Evolutionary conservation across 495 filamentous ascomycete species (phyloP).

Genomic region (Lophiostoma macrostomum): DNA sequence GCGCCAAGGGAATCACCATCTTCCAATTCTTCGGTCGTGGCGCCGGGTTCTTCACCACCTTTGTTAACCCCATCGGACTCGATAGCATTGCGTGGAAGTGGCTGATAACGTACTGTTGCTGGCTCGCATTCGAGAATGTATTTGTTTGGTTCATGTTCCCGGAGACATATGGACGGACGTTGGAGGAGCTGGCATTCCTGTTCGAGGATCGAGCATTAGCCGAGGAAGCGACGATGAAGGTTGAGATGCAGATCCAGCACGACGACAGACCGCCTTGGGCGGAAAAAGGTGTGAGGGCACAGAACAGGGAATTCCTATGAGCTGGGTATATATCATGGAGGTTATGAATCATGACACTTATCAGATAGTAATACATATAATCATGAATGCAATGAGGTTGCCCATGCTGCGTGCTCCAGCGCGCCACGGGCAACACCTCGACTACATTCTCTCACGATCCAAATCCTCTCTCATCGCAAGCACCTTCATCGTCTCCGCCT

Average conservation of each 20-base stretch:
- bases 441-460: too few species aligned
- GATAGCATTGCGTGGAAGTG: conserved; percentile 60
- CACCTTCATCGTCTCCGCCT: too few species aligned
- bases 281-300: too few species aligned
- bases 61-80: conserved; percentile 63
- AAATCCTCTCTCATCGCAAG: too few species aligned
- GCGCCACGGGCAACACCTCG: too few species aligned
- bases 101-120: conserved; percentile 61
- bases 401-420: too few species aligned
- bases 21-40: conserved; percentile 61
- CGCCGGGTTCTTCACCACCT: conserved; percentile 57
- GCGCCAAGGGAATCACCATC: conserved; percentile 59
- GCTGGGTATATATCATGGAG: too few species aligned
- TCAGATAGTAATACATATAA: too few species aligned
- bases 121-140: conserved; percentile 54
- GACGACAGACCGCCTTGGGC: conserved; percentile 14
- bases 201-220: conserved; percentile 54
- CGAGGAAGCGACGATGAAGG: conserved; percentile 46
- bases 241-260: conserved; percentile 48
- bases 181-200: conserved; percentile 64
- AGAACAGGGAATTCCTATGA: too few species aligned
- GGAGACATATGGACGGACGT: conserved; percentile 58
- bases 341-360: too few species aligned
- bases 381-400: too few species aligned
- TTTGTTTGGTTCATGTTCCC: conserved; percentile 66